Evolutionary conservation across 768 basidiomycete species (phyloP).

Genomic region (Tricholoma sp.): DNA sequence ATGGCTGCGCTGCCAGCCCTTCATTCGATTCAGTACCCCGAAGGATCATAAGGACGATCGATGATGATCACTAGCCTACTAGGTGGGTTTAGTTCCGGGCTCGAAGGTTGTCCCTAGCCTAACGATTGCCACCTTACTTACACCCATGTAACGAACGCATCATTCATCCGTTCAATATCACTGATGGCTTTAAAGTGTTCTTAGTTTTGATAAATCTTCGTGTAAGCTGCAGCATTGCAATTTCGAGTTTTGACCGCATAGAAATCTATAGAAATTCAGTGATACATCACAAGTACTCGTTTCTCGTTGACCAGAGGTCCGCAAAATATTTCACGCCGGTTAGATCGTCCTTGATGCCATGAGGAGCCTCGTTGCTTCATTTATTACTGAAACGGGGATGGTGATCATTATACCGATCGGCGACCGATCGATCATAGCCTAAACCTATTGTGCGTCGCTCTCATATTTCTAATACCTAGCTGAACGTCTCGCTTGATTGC

Average conservation of each 20-base stretch:
- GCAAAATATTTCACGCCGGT: not conserved
- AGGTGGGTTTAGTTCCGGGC: too few relatives aligned
- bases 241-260: not conserved
- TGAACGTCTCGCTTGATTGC: not conserved
- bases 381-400: not conserved
- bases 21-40: not conserved
- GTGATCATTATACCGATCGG: not conserved
- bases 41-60: too few relatives aligned
- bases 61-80: too few relatives aligned
- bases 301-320: not conserved
- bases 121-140: too few relatives aligned
- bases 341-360: not conserved
- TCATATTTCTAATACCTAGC: not conserved
- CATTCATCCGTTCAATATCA: too few relatives aligned
- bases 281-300: not conserved
- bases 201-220: too few relatives aligned
- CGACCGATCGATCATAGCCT: not conserved
- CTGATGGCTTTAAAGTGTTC: too few relatives aligned
- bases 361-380: not conserved
- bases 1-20: not conserved
- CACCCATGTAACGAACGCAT: too few relatives aligned
- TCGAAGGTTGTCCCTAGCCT: too few relatives aligned
- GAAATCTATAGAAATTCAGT: not conserved
- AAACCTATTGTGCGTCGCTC: not conserved
- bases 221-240: not conserved